A percentile compares a stretch with the other conserved stretches of the same genome.
phyloP scores from a whole-genome alignment of 2,329 filamentous ascomycete species.

The Pestalotiopsis fici region DNA sequence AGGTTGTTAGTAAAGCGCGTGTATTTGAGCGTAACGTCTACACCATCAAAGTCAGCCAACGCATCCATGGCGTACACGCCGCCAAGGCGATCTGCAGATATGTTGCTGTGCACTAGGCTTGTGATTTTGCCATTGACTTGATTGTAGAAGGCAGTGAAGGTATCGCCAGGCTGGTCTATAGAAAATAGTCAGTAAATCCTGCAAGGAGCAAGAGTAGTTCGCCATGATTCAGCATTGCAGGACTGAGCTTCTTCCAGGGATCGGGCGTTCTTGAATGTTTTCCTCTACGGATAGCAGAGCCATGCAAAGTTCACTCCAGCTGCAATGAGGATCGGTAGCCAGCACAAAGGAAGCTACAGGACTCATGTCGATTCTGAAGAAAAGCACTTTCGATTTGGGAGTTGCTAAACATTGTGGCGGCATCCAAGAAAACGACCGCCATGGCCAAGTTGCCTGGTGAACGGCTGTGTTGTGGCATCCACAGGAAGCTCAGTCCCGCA shows the following conservation, averaged over 20 bases:
- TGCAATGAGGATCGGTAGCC: too few species aligned
- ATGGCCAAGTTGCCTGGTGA: too few species aligned
- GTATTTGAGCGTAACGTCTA: slow-evolving; percentile 90
- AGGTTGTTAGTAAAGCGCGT: slow-evolving; percentile 92
- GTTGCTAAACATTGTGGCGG: too few species aligned
- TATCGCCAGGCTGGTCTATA: slow-evolving; percentile 75
- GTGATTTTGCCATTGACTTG: slow-evolving; percentile 59
- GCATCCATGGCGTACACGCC: slow-evolving; percentile 91
- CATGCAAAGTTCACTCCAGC: too few species aligned
- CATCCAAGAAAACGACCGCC: too few species aligned
- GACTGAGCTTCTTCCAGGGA: too few species aligned
- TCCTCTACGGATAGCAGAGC: too few species aligned
- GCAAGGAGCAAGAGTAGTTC: neutral
- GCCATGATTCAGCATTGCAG: neutral
- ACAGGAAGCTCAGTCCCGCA: neutral
- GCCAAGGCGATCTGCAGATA: slow-evolving; percentile 85
- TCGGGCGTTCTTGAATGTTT: too few species aligned
- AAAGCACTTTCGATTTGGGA: neutral
- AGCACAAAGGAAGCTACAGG: neutral
- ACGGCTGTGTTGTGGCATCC: neutral
- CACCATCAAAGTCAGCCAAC: slow-evolving; percentile 93
- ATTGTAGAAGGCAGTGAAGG: slow-evolving; percentile 66
- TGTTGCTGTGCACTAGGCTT: slow-evolving; percentile 75
- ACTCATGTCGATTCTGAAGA: too few species aligned
- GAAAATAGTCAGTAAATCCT: slow-evolving; percentile 12